Evolutionary conservation across 768 basidiomycete species (phyloP).

Genomic region (Lentinula guzmanii): DNA sequence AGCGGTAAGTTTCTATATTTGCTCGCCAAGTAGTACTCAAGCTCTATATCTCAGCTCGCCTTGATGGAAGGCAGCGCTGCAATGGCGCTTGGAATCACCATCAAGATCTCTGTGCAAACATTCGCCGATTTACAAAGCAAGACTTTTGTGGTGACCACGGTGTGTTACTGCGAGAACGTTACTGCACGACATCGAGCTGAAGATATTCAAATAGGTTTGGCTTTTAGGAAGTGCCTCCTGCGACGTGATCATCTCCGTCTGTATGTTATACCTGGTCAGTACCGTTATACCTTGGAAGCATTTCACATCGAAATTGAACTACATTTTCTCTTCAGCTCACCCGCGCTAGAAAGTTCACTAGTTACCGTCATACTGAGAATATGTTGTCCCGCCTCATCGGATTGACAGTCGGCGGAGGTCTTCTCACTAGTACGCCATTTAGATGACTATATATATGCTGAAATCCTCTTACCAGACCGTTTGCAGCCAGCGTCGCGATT

Average conservation of each 20-base stretch:
- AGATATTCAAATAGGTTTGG: conserved; percentile 9
- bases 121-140: neutral
- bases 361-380: conserved; percentile 18
- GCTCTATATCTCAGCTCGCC: neutral
- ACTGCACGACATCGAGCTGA: neutral
- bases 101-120: neutral
- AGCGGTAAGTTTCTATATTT: neutral
- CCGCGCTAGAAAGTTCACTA: conserved; percentile 17
- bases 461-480: no score
- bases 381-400: conserved; percentile 18
- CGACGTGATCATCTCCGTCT: conserved; percentile 20
- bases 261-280: conserved; percentile 22
- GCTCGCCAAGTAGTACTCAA: neutral
- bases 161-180: neutral
- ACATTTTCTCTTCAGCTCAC: neutral
- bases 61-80: neutral
- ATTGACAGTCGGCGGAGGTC: conserved; percentile 21
- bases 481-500: conserved; percentile 18
- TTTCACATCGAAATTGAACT: neutral
- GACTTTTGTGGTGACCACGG: neutral
- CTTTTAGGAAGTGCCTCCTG: conserved; percentile 15
- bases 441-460: neutral
- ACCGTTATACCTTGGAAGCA: neutral
- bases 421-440: conserved; percentile 16
- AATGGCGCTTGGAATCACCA: neutral